phyloP scores from a whole-genome alignment of 2,329 filamentous ascomycete species.

The Neurospora sp. region DNA sequence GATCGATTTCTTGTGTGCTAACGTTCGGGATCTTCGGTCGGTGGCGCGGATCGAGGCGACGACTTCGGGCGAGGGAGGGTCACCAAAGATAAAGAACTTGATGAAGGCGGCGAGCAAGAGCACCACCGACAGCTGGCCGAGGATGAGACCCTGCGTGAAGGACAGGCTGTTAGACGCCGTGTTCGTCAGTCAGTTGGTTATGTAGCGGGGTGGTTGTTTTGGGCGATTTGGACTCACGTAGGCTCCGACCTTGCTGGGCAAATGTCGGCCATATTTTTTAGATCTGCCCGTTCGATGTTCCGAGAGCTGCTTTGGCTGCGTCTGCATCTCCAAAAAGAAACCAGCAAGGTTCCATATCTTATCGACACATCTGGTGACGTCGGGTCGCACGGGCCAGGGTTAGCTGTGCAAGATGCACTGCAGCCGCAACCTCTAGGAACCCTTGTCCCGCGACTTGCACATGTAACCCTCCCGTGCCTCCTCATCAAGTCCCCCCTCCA shows the following conservation, averaged over 20 bases:
- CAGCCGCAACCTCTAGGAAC: neutral
- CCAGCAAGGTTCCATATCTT: neutral
- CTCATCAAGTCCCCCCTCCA: neutral
- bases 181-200: conserved; percentile 3
- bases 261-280: conserved; percentile 28
- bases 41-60: conserved; percentile 67
- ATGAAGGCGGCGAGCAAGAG: conserved; percentile 90
- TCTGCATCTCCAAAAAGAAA: neutral
- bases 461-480: neutral
- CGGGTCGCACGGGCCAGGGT: neutral
- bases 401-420: neutral
- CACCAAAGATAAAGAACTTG: conserved; percentile 99
- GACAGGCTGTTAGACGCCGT: conserved; percentile 49
- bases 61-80: conserved; percentile 74
- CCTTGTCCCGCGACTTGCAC: neutral
- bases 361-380: neutral
- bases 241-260: conserved; percentile 35
- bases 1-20: conserved; percentile 67
- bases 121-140: conserved; percentile 88
- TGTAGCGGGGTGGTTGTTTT: neutral
- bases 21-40: conserved; percentile 61
- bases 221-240: conserved; percentile 29
- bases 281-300: neutral
- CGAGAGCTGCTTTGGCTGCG: neutral
- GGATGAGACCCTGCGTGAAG: conserved; percentile 86